A percentile compares a stretch with the other conserved stretches of the same genome.
Evolutionary conservation across 148 eudicot genomes (phyloP).

Genomic region (Chenopodium album): DNA sequence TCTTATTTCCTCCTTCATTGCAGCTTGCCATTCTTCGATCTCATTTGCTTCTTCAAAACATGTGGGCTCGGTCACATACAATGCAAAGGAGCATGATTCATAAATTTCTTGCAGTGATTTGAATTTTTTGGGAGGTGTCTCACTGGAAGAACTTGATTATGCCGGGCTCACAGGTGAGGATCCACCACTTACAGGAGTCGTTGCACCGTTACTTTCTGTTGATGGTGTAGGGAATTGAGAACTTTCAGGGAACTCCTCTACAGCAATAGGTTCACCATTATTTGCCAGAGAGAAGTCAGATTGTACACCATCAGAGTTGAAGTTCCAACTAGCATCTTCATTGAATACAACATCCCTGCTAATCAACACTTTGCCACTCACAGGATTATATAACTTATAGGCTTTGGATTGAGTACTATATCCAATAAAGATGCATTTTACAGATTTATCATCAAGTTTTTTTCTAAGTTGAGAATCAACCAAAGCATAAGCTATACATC

Average conservation of each 20-base stretch:
- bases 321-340: conserved; percentile 14
- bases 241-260: neutral
- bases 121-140: conserved; percentile 3
- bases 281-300: neutral
- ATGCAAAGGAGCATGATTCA: neutral
- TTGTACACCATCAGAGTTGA: neutral
- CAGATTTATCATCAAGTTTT: conserved; percentile 28
- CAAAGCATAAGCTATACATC: conserved; percentile 27
- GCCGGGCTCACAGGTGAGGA: neutral
- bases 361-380: conserved; percentile 20
- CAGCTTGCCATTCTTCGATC: neutral
- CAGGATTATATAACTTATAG: conserved; percentile 21
- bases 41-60: conserved; percentile 1
- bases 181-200: neutral
- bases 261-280: neutral
- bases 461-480: neutral
- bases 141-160: neutral
- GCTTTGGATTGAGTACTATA: conserved; percentile 27
- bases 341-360: conserved; percentile 21
- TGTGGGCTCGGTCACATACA: neutral
- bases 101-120: conserved; percentile 4
- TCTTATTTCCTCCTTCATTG: neutral
- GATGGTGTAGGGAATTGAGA: neutral
- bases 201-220: neutral
- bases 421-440: conserved; percentile 29